Evolutionary conservation across 352 stramenopile species (phyloP).

Genomic region (Thalassiosira sp.): DNA sequence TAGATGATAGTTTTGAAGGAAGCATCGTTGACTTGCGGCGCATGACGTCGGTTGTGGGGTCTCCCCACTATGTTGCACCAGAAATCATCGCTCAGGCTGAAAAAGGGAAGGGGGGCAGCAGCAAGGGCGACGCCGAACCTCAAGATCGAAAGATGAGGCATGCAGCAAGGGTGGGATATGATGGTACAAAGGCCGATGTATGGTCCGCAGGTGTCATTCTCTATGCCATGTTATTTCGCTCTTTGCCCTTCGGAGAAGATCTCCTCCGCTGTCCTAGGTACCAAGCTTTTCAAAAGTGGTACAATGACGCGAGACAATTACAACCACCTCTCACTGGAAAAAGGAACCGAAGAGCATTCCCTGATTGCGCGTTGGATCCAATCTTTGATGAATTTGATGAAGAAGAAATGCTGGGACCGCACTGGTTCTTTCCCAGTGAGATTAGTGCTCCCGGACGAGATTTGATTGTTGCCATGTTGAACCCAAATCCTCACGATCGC

Average conservation of each 20-base stretch:
- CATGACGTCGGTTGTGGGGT: slow-evolving; percentile 93
- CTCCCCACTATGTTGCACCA: slow-evolving; percentile 94
- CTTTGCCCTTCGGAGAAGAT: slow-evolving; percentile 94
- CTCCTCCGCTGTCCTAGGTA: slow-evolving; percentile 92
- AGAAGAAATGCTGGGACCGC: slow-evolving; percentile 73
- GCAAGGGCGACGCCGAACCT: neutral
- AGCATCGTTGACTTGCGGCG: slow-evolving; percentile 61
- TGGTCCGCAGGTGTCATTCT: slow-evolving; percentile 99
- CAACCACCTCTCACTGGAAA: slow-evolving; percentile 31
- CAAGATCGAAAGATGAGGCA: slow-evolving; percentile 17
- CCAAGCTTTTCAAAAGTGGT: slow-evolving; percentile 93
- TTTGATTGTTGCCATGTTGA: slow-evolving; percentile 82
- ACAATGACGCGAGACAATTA: slow-evolving; percentile 66
- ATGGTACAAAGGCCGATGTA: slow-evolving; percentile 90
- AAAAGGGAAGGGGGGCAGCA: slow-evolving; percentile 25
- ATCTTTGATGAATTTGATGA: slow-evolving; percentile 68
- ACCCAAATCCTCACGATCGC: slow-evolving; percentile 72
- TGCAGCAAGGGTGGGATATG: slow-evolving; percentile 83
- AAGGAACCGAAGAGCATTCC: slow-evolving; percentile 51
- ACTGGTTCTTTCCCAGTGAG: slow-evolving; percentile 80
- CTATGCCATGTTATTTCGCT: slow-evolving; percentile 93
- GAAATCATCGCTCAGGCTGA: slow-evolving; percentile 88
- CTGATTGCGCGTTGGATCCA: slow-evolving; percentile 58
- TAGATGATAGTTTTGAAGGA: slow-evolving; percentile 23
- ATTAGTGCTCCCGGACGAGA: slow-evolving; percentile 68